Evolutionary conservation across 2,329 filamentous ascomycete genomes (phyloP), one percentile per base, ranked within the genome.

Genomic region (Phaeosphaeriaceae sp.): DNA sequence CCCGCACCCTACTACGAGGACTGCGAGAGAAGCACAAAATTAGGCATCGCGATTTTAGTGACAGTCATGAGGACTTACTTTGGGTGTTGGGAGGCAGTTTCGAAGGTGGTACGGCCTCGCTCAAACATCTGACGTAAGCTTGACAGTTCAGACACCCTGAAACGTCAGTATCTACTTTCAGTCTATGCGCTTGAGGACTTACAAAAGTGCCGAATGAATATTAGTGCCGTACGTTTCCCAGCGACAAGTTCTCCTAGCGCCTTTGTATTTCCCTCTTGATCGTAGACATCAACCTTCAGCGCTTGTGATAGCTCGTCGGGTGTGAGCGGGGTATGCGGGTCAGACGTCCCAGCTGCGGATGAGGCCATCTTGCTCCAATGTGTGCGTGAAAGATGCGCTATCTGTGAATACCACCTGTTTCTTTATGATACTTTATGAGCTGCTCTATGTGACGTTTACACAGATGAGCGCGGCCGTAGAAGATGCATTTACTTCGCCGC

Each of bases 111-210:
- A 71, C 58, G 3, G 59, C 54, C 17, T 64, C 56, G 51, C 63
- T 66, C 13, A 71, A 61, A 17, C 48, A 53, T 4, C 64, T 59
- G 9, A 71, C 60, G 24, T 69, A 71, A 1, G 61, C 65, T 58
- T 69, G 65, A 41, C 68, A 71, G 25, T 68, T 71, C n/a, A 67
- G 25, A 33, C 68, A 71, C 67, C 68, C 68, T 69, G 20, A 20
- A 31, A 33, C 7, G n/a, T 48, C 48, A 49, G 44, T 48, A 19
- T 6, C 3, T 22, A 25, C 40, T 2, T 22, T 19, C 3, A 17
- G 17, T 11, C 2, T 13, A 20, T 15, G 15, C 11, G 31, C 22
- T 9, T 22, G 7, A 20, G 15, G 1, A 53, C 61, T 40, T 61
- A 71, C 68, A 69, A 20, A 65, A 71, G 36, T 71, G 68, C 22